Conservation (phyloP, 495 filamentous ascomycete genomes). For the Lophiotrema nucula region DNA sequence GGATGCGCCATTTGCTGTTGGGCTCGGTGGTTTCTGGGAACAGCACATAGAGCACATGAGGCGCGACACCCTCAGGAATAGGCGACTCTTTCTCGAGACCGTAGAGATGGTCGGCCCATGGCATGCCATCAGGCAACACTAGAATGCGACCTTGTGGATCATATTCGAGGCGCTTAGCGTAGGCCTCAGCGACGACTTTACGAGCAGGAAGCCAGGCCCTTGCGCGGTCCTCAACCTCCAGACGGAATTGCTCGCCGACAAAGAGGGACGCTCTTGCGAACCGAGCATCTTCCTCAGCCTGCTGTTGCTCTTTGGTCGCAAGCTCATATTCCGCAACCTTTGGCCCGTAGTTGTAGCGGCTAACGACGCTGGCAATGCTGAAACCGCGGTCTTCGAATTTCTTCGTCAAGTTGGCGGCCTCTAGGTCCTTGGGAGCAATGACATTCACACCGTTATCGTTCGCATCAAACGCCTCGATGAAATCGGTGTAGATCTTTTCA, state of each 20-base stretch:
- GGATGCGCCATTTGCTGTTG: conserved; percentile 85
- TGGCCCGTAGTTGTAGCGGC: conserved; percentile 70
- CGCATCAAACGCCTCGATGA: conserved; percentile 94
- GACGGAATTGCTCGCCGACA: conserved; percentile 81
- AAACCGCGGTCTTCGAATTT: conserved; percentile 79
- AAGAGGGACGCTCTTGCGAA: conserved; percentile 74
- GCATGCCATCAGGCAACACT: conserved; percentile 69
- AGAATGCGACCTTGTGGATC: conserved; percentile 76
- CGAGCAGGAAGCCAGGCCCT: conserved; percentile 85
- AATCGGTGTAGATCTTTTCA: conserved; percentile 86
- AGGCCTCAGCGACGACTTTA: conserved; percentile 69
- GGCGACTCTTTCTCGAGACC: conserved; percentile 65
- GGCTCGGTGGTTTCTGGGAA: conserved; percentile 75
- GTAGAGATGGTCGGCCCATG: conserved; percentile 97
- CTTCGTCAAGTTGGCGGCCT: conserved; percentile 67
- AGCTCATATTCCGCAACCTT: conserved; percentile 18
- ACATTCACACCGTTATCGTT: conserved; percentile 91
- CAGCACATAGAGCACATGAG: conserved; percentile 79
- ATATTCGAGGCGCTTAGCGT: conserved; percentile 58
- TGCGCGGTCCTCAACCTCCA: conserved; percentile 70
- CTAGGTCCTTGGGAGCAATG: conserved; percentile 66
- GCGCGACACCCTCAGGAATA: conserved; percentile 44
- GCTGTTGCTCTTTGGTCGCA: conserved; percentile 52
- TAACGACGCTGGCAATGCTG: conserved; percentile 77
- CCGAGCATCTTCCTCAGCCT: conserved; percentile 74